A percentile compares a stretch with the other conserved stretches of the same genome.
Conservation (phyloP, 2,329 filamentous ascomycete species). For the Fusarium secorum region DNA sequence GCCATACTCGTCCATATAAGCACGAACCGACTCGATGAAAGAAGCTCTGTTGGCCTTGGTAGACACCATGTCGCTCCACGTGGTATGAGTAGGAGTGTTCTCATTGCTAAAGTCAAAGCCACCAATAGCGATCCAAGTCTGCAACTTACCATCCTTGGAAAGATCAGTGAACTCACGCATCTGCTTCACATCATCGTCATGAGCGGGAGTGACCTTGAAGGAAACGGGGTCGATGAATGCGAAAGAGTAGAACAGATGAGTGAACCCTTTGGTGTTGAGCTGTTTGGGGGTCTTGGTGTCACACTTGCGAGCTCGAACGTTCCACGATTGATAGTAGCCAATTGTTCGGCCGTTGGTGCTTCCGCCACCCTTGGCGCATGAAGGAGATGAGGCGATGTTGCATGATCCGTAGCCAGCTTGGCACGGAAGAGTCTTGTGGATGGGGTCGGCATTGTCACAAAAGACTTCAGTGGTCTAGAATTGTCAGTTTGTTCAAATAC, state of each 20-base stretch:
- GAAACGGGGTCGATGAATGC: constrained; percentile 20
- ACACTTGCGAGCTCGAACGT: constrained; percentile 6
- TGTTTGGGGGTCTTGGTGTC: constrained; percentile 24
- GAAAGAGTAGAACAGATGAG: constrained; percentile 28
- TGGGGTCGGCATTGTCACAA: constrained; percentile 1
- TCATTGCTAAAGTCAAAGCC: constrained; percentile 53
- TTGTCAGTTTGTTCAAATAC: neutral
- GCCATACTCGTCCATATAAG: constrained; percentile 30
- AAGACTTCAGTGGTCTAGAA: neutral
- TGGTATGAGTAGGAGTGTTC: constrained; percentile 28
- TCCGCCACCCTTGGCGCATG: neutral
- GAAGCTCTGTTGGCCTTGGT: constrained; percentile 38
- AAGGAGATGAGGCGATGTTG: neutral
- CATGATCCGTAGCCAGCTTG: constrained; percentile 7
- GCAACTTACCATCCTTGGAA: constrained; percentile 25
- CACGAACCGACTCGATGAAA: constrained; percentile 49
- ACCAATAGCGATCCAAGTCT: constrained; percentile 52
- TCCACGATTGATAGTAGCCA: constrained; percentile 25
- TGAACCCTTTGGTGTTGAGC: constrained; percentile 4
- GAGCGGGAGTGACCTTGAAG: neutral
- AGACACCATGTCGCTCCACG: constrained; percentile 44
- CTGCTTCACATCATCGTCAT: constrained; percentile 4
- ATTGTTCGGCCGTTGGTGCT: constrained; percentile 10
- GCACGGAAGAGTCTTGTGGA: neutral
- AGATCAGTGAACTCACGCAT: constrained; percentile 17